These are phyloP conservation scores for Margaritispora aquatica DNA, from an alignment of 495 filamentous ascomycete species.

Conservation along the genomic window DNA sequence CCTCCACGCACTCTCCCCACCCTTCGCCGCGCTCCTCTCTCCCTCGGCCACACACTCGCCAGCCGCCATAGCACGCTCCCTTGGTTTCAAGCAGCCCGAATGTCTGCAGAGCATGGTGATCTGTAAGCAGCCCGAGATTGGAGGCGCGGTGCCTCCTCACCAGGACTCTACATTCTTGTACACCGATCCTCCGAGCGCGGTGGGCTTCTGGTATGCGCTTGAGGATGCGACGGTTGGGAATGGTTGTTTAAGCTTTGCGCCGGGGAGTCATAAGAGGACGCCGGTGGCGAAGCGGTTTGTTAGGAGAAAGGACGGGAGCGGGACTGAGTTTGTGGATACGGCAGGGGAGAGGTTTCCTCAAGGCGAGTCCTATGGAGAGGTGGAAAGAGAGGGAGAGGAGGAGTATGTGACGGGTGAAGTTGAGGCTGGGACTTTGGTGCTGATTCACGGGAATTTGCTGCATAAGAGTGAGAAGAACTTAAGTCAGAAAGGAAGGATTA, in stretches of 20 bases:
- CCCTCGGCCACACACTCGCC: constrained; percentile 25
- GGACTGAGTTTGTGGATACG: constrained; percentile 47
- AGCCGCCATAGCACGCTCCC: constrained; percentile 56
- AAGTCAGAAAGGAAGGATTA: constrained; percentile 79
- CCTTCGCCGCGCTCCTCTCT: constrained; percentile 59
- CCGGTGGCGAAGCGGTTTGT: constrained; percentile 69
- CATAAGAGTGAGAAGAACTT: constrained; percentile 94
- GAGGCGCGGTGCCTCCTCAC: constrained; percentile 78
- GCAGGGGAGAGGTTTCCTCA: constrained; percentile 33
- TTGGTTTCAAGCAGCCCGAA: constrained; percentile 68
- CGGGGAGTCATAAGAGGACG: constrained; percentile 66
- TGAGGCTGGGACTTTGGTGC: constrained; percentile 78
- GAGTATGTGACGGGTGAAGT: constrained; percentile 68
- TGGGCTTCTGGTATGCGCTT: constrained; percentile 93
- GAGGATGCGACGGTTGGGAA: constrained; percentile 84
- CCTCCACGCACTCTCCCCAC: constrained; percentile 67
- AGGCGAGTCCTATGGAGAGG: constrained; percentile 30
- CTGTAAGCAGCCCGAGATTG: constrained; percentile 96
- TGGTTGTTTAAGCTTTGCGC: constrained; percentile 79
- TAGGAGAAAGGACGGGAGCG: constrained; percentile 42
- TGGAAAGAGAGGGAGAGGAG: constrained; percentile 28
- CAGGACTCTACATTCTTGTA: constrained; percentile 92
- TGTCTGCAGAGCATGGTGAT: constrained; percentile 93
- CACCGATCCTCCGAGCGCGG: constrained; percentile 81
- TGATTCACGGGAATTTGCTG: constrained; percentile 94